These are phyloP conservation scores for Capsella bursapastoris DNA, from an alignment of 345 rosid species.

Conservation along the genomic window DNA sequence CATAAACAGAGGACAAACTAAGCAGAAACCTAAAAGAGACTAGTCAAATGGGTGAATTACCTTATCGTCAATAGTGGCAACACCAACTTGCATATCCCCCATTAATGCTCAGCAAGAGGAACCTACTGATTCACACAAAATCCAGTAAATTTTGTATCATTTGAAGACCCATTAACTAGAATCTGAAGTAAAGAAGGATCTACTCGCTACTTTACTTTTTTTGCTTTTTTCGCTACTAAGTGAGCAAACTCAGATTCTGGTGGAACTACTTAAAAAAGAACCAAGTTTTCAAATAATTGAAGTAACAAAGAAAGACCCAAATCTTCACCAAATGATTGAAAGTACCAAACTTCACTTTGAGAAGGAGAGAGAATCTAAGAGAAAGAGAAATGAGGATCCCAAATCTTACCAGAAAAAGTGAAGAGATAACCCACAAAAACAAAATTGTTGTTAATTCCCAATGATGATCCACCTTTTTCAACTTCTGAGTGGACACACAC, in stretches of 20 bases:
- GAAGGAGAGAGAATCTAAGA: constrained; percentile 7
- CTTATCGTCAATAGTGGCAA: constrained; percentile 57
- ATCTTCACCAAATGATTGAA: constrained; percentile 3
- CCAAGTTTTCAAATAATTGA: constrained; percentile 27
- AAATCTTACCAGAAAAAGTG: constrained; percentile 41
- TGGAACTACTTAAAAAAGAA: constrained; percentile 31
- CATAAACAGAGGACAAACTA: constrained; percentile 33
- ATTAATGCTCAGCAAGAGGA: constrained; percentile 44
- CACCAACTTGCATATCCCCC: constrained; percentile 63
- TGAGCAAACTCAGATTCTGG: constrained; percentile 50
- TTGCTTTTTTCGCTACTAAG: constrained; percentile 26
- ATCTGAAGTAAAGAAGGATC: constrained; percentile 39
- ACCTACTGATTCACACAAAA: constrained; percentile 39
- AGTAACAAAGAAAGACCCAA: constrained; percentile 41
- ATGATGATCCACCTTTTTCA: constrained; percentile 46
- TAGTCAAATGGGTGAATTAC: constrained; percentile 46
- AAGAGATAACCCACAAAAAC: constrained; percentile 33
- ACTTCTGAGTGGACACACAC: constrained; percentile 23
- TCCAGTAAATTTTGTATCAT: background rate
- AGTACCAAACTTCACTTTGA: constrained; percentile 19
- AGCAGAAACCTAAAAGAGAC: constrained; percentile 17
- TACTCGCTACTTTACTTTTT: constrained; percentile 6
- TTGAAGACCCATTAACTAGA: constrained; percentile 21
- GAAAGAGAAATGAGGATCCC: constrained; percentile 14
- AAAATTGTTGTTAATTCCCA: constrained; percentile 35